A percentile compares a stretch with the other conserved stretches of the same genome.
Evolutionary conservation across 2,329 filamentous ascomycete species (phyloP).

Genomic region (Nemania sp.): DNA sequence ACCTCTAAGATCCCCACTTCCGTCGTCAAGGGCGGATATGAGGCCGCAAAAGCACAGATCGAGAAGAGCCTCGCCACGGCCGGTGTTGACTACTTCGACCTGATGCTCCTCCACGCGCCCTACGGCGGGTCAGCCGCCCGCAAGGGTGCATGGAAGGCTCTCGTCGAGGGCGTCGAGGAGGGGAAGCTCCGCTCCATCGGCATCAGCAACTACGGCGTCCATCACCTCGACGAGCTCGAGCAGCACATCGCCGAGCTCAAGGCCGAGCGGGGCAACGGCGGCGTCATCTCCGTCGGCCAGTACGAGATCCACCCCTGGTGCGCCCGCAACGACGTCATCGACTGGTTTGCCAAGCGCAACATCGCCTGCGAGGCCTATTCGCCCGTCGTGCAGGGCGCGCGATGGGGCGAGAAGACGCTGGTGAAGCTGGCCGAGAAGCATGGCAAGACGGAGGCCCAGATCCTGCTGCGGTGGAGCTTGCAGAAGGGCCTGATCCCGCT

Average conservation of each 20-base stretch:
- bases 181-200: conserved; percentile 66
- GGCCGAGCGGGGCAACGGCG: conserved; percentile 64
- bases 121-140: conserved; percentile 60
- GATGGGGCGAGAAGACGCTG: conserved; percentile 70
- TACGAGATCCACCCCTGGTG: conserved; percentile 93
- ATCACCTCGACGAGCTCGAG: conserved; percentile 65
- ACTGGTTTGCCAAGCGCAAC: conserved; percentile 71
- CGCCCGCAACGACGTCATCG: conserved; percentile 74
- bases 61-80: conserved; percentile 65
- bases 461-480: conserved; percentile 79
- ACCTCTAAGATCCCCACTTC: conserved; percentile 58
- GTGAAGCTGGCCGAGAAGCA: conserved; percentile 71
- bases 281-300: conserved; percentile 81
- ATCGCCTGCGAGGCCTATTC: conserved; percentile 68
- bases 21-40: conserved; percentile 54
- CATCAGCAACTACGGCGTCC: conserved; percentile 68
- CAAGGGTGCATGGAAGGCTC: conserved; percentile 64
- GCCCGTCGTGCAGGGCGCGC: conserved; percentile 67
- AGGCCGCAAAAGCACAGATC: conserved; percentile 66
- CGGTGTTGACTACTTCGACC: conserved; percentile 68
- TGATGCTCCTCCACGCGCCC: conserved; percentile 66
- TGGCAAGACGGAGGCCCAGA: conserved; percentile 73
- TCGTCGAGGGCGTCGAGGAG: conserved; percentile 66
- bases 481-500: conserved; percentile 77
- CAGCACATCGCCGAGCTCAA: conserved; percentile 65